Evolutionary conservation across 306 rosid genomes (phyloP).

Genomic region (Trifolium fragiferum): DNA sequence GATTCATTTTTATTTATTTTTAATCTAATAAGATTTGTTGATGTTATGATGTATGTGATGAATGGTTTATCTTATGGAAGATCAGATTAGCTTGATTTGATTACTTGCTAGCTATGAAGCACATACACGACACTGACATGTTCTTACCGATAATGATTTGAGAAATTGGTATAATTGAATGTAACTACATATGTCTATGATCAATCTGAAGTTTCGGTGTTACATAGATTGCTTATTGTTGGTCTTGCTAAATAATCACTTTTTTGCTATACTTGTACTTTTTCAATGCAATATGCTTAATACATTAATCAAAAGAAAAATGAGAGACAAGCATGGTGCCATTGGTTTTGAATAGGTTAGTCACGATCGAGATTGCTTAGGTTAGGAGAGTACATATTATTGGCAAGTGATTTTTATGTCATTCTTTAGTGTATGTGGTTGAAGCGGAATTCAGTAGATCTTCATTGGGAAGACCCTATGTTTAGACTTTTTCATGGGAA

Average conservation of each 20-base stretch:
- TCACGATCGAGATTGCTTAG: constrained; percentile 7
- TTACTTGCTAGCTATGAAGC: background rate
- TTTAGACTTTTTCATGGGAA: constrained; percentile 24
- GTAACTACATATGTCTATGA: background rate
- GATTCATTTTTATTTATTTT: background rate
- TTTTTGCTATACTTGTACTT: background rate
- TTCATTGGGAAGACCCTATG: constrained; percentile 19
- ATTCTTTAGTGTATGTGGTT: constrained; percentile 7
- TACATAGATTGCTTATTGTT: background rate
- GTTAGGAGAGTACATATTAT: constrained; percentile 27
- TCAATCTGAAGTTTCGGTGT: background rate
- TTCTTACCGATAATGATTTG: background rate
- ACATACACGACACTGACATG: background rate
- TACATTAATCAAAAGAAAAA: constrained; percentile 29
- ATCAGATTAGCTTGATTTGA: background rate
- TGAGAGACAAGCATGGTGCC: constrained; percentile 1
- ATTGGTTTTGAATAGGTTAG: constrained; percentile 1
- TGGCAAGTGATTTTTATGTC: background rate
- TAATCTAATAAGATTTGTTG: constrained; percentile 14
- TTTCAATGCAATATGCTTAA: background rate
- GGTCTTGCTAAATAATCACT: constrained; percentile 19
- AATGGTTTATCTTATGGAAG: constrained; percentile 1
- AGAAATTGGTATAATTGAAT: background rate
- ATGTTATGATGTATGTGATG: constrained; percentile 21
- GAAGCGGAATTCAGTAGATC: constrained; percentile 23